A percentile compares a stretch with the other conserved stretches of the same genome.
Evolutionary conservation across 1,284 basidiomycete species (phyloP).

Genomic region (Lignosus rhinocerotis): DNA sequence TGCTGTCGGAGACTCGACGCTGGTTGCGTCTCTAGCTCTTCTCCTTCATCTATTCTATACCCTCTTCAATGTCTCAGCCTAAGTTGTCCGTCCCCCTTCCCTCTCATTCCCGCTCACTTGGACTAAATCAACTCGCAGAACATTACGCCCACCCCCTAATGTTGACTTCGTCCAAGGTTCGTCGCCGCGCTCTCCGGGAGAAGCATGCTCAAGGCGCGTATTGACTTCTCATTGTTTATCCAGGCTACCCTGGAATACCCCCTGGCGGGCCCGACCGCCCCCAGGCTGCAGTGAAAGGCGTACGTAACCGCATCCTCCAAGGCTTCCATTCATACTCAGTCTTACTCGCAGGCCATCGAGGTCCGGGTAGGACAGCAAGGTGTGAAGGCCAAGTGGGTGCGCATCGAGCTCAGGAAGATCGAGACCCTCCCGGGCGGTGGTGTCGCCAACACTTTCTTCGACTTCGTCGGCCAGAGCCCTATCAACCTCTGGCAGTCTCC

Average conservation of each 20-base stretch:
- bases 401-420: conserved; percentile 84
- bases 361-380: conserved; percentile 70
- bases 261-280: conserved; percentile 67
- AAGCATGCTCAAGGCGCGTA: conserved; percentile 9
- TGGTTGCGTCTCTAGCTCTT: neutral
- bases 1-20: neutral
- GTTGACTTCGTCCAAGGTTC: conserved; percentile 80
- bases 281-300: conserved; percentile 79
- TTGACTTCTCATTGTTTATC: conserved; percentile 10
- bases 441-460: conserved; percentile 65
- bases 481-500: conserved; percentile 66
- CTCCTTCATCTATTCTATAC: conserved; percentile 19
- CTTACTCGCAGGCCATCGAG: conserved; percentile 69
- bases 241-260: conserved; percentile 82
- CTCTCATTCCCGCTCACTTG: no score
- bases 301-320: conserved; percentile 41
- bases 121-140: no score
- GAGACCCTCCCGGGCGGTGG: conserved; percentile 78
- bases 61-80: conserved; percentile 27
- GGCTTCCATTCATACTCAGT: neutral
- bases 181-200: conserved; percentile 24
- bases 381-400: conserved; percentile 89
- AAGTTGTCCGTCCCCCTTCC: conserved; percentile 24
- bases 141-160: conserved; percentile 77
- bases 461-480: conserved; percentile 72